Evolutionary conservation across 148 eudicot genomes (phyloP), one percentile per base, ranked within the genome.

Genomic region (Chenopodium album): DNA sequence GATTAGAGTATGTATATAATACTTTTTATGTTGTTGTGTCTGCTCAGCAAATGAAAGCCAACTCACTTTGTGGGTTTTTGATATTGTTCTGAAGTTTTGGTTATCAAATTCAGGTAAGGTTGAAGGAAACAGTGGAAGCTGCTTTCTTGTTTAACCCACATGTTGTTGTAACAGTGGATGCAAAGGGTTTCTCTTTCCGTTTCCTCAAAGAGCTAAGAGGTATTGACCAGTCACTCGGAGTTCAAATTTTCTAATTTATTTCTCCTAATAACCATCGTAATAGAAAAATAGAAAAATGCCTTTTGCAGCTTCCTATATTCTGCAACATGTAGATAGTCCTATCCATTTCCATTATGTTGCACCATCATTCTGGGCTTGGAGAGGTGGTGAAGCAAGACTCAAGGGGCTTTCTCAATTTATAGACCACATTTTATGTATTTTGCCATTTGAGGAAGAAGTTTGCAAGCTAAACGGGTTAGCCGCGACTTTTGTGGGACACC

Each of bases 351-450:
- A 96, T 81, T 96, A 96, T 77, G 99, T 96, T 62, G 97, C 97
- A 79, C 99, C 98, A 79, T 96, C 99, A 37, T 96, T 94, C 73
- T 96, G 99, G 99, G 99, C 99, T 29, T 94, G 99, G 99, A 92
- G 82, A 91, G 99, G 99, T 23, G 97, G 96, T 81, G 97, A 96
- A 86, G 91, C 85, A 81, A 96, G 95, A 84, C 98, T 96, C 64
- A 90, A 82, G 82, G 91, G 91, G 76, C 87, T 96, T 28, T 84
- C 93, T 77, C 80, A 84, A 59, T 91, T 94, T 87, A 92, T 94
- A 62, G 98, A 96, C 87, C 99, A 96, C 85, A 71, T 92, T 26
- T 89, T 94, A 75, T 95, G 99, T 78, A 94, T 95, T 63, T 88
- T 95, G 74, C 99, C 99, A 79, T 94, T 94, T 85, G 99, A 95